Base-by-base conservation (phyloP, 345 rosid genomes). In the Gossypium sturtianum region DNA sequence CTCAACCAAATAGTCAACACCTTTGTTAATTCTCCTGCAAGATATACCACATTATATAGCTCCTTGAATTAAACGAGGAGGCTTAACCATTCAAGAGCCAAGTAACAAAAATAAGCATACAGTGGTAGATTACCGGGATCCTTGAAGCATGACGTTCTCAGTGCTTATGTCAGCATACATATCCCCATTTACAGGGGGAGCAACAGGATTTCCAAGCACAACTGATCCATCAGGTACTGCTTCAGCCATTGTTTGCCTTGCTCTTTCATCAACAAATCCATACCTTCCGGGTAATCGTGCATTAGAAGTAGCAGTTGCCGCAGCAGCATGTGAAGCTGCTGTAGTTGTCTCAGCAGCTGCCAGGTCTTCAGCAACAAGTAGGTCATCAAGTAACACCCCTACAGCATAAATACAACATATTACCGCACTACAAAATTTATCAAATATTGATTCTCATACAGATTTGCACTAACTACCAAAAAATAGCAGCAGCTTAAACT, bases 331-430 rank as follows among this genome's bases (percentile, higher is more conserved):
- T 63, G 97, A 94, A 71, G 94, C 98, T 78, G 95, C 92, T 73
- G 80, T 74, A 41, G 97, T 91, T 62, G 98, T 91, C 80, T 95
- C 99, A 23, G 96, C 97, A 48, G 97, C 93, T 74, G 96, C 94
- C 70, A 89, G 88, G 84, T 95, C 99, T 83, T 95, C 99, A 78
- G 98, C 93, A 74, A 93, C 97, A 81, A 95, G 91, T 66, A 95
- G 86, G 81, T 95, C 99, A 90, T 93, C 99, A 74, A 95, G 97
- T 84, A 95, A 80, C 77, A 91, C 98, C 66, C 99, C 99, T 93
- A 70, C 38, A 84, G 76, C 70, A 85, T 23, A 75, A 80, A 79
- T 47, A 76, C 16, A 74, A 58, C 29, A 2, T 56, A 22, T 19
- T 48, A 73, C 43, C 22, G 16, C 66, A 9, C 3, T 61, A 47